Evolutionary conservation across 441 rosid genomes (phyloP), one percentile per base, ranked within the genome.

Genomic region (Adansonia grandidieri): DNA sequence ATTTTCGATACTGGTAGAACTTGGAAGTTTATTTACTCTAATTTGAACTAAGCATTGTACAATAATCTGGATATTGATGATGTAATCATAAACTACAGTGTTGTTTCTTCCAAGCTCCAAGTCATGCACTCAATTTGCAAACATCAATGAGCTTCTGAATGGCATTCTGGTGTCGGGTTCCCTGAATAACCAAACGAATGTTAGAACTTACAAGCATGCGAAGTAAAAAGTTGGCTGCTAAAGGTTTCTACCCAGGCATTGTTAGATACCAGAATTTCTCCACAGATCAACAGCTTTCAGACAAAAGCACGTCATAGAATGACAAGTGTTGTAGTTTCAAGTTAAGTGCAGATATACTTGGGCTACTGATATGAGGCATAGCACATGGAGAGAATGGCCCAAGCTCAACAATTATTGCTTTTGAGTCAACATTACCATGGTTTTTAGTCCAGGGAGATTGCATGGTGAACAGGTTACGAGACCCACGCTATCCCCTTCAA

Each of bases 111-210:
- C 9, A 37, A 14, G 4, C 4, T 17, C 13, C 42, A 13, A 67
- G 4, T 78, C 67, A 74, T 47, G 88, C 89, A 2, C 83, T 90
- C 92, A 94, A 83, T 85, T 91, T 92, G 88, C 97, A 94, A 19
- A 92, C 85, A 45, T 88, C 90, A 5, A 40, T 40, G 85, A 94
- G 91, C 83, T 90, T 94, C 86, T 92, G 93, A 32, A 90, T 89
- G 9, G 91, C 93, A 82, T 91, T 90, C 77, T 90, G 96, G 82
- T 88, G 89, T 77, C 89, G 93, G 74, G 93, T 88, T 83, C 92
- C 92, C 93, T 88, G 88, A 69, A 48, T 2, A 37, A 37, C 28
- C 42, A 61, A 42, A 71, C 2, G 19, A 64, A 5, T 19, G 28
- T 58, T 58, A 19, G 13, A 58, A 37, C 42, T 37, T 37, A 37